Conservation (phyloP, 148 eudicot genomes). For the Fagopyrum esculentum region DNA sequence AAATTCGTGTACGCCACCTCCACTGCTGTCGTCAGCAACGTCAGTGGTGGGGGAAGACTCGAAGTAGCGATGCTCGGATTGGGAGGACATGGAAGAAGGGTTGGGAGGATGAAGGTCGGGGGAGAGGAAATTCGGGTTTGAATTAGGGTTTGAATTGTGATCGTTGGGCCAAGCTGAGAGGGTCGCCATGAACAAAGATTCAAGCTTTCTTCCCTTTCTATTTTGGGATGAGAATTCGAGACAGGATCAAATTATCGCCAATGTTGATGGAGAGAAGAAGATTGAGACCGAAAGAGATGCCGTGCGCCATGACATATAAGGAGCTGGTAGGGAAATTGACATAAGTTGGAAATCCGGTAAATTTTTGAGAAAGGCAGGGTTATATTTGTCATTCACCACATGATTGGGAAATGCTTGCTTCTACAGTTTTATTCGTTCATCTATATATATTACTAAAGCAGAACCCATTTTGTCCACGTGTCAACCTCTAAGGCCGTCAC, state of each 20-base stretch:
- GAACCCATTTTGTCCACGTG: too few species aligned
- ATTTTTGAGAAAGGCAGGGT: background rate
- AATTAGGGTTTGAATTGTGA: slow-evolving; percentile 24
- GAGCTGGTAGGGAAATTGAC: background rate
- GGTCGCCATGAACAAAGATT: slow-evolving; percentile 12
- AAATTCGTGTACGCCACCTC: background rate
- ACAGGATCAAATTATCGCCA: background rate
- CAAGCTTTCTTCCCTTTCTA: background rate
- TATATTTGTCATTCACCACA: background rate
- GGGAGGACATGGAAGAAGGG: slow-evolving; percentile 23
- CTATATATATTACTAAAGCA: too few species aligned
- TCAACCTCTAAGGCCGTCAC: too few species aligned
- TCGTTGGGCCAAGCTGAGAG: slow-evolving; percentile 23
- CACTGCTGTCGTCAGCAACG: slow-evolving; percentile 6
- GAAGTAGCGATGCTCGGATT: slow-evolving; percentile 22
- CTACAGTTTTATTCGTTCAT: too few species aligned
- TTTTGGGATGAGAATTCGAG: background rate
- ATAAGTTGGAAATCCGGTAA: background rate
- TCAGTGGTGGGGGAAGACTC: slow-evolving; percentile 8
- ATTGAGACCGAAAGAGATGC: background rate
- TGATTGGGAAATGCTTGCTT: background rate
- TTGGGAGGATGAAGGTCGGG: slow-evolving; percentile 16
- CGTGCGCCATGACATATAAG: background rate
- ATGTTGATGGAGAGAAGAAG: background rate
- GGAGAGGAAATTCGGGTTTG: slow-evolving; percentile 21